Conservation (phyloP, 139 green algal genomes). For the Chlorella sp. region DNA sequence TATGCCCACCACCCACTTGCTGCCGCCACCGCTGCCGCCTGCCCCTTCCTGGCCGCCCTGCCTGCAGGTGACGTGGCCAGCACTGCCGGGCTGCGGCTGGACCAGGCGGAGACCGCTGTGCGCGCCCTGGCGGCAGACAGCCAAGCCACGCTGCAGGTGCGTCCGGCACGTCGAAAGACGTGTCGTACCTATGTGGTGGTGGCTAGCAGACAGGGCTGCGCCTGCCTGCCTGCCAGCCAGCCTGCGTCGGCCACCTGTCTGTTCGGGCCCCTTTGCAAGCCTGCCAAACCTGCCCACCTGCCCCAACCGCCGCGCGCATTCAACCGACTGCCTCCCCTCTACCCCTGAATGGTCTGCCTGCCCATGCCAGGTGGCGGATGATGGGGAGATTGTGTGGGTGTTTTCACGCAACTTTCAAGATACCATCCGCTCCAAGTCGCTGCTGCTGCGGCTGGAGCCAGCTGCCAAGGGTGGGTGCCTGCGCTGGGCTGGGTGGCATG, state of each 20-base stretch:
- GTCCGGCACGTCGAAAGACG: not conserved
- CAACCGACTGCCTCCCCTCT: not conserved
- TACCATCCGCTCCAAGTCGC: constrained; percentile 64
- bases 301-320: not conserved
- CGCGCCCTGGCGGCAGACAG: constrained; percentile 42
- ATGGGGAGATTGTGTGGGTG: constrained; percentile 91
- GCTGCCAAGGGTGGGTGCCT: constrained; percentile 34
- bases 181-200: no score
- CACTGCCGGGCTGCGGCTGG: constrained; percentile 30
- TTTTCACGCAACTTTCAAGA: constrained; percentile 74
- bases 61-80: constrained; percentile 44
- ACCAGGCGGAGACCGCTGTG: constrained; percentile 40
- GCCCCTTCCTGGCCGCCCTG: not conserved
- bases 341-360: not conserved
- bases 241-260: not conserved
- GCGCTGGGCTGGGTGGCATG: not conserved
- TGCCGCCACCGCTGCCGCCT: not conserved
- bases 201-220: no score
- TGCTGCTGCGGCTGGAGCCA: constrained; percentile 74
- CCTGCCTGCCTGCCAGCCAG: no score
- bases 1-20: not conserved
- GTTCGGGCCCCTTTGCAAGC: not conserved
- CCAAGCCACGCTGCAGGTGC: constrained; percentile 42
- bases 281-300: not conserved
- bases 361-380: constrained; percentile 67